Percentiles rank a stretch among this genome's conserved stretches.
Evolutionary conservation across 2,329 filamentous ascomycete species (phyloP).

Genomic region (Aspergillus jensenii): DNA sequence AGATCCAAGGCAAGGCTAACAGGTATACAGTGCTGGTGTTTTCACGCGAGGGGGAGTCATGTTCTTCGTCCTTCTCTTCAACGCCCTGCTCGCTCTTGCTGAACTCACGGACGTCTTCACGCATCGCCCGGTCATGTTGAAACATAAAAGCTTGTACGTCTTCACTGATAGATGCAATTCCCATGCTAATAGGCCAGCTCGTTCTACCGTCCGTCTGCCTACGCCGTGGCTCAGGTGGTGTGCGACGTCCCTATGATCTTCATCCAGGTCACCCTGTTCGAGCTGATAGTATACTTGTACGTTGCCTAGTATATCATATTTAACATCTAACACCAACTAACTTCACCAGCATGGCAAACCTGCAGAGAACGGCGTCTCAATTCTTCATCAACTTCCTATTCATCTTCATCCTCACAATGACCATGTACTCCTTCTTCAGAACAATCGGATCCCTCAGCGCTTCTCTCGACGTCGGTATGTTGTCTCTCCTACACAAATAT

Average conservation of each 20-base stretch:
- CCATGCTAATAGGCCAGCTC: constrained; percentile 40
- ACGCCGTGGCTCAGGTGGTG: constrained; percentile 58
- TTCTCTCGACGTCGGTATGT: constrained; percentile 50
- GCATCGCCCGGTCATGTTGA: constrained; percentile 64
- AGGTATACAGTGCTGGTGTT: constrained; percentile 45
- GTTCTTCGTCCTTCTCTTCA: constrained; percentile 64
- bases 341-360: constrained; percentile 50
- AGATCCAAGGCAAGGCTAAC: background rate
- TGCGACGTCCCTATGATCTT: constrained; percentile 59
- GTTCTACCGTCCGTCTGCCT: constrained; percentile 64
- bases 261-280: constrained; percentile 59
- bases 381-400: constrained; percentile 63
- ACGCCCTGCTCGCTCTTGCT: constrained; percentile 60
- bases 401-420: constrained; percentile 55
- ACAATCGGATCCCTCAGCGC: constrained; percentile 50
- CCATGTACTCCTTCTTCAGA: constrained; percentile 57
- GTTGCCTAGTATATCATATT: constrained; percentile 1
- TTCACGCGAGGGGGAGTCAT: constrained; percentile 62
- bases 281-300: constrained; percentile 61
- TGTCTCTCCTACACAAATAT: background rate
- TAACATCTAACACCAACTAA: constrained; percentile 3
- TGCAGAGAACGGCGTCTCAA: constrained; percentile 57
- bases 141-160: constrained; percentile 64
- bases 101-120: constrained; percentile 63
- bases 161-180: too few species aligned